These are phyloP conservation scores for Bolboschoenoplectus hybrid DNA, from an alignment of 202 grass and related monocot genomes.

Conservation along the genomic window DNA sequence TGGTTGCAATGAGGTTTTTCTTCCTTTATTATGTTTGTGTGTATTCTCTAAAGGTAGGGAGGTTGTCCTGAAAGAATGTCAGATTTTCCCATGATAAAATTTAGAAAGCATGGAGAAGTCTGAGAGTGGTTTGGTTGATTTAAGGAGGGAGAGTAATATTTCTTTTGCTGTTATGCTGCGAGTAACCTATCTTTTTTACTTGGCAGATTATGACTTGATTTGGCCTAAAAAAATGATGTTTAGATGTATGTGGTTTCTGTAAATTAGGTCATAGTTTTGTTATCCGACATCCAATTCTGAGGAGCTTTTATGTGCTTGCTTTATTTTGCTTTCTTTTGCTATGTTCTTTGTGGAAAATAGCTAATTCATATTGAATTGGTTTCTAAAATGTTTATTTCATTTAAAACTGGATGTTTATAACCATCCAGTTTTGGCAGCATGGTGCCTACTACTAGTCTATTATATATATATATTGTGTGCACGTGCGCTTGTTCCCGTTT, in stretches of 20 bases:
- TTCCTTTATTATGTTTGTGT: neutral
- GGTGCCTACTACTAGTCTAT: neutral
- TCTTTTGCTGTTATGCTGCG: neutral
- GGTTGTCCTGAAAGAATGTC: neutral
- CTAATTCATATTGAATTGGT: neutral
- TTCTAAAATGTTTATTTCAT: neutral
- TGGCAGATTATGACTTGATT: neutral
- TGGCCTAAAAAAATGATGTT: neutral
- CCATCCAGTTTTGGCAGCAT: neutral
- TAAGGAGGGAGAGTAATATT: neutral
- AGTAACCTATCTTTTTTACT: neutral
- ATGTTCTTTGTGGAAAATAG: neutral
- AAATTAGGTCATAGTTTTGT: slow-evolving; percentile 33
- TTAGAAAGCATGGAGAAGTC: slow-evolving; percentile 5
- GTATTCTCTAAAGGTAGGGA: neutral
- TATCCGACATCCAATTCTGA: neutral
- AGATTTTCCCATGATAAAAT: slow-evolving; percentile 28
- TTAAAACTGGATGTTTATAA: neutral
- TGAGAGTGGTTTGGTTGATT: neutral
- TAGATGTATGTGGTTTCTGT: neutral
- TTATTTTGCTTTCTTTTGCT: neutral
- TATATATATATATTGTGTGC: neutral
- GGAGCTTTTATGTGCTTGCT: neutral
- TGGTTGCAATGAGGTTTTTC: neutral
- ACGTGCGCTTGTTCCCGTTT: neutral